A percentile compares a stretch with the other conserved stretches of the same genome.
Evolutionary conservation across 2,329 filamentous ascomycete genomes (phyloP).

Genomic region (Pseudogymnoascus sp.): DNA sequence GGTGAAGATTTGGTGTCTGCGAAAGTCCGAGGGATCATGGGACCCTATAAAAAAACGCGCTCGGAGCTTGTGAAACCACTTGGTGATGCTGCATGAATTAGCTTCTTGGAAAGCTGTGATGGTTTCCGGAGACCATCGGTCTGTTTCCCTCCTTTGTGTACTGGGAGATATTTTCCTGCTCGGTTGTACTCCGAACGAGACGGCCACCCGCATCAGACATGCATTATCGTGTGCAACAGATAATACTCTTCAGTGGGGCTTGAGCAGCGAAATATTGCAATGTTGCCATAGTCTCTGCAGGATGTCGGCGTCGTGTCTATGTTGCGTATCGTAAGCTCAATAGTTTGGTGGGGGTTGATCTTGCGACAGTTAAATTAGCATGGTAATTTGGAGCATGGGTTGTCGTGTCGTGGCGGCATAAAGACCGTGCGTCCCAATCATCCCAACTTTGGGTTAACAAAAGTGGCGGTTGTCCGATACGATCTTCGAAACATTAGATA

Average conservation of each 20-base stretch:
- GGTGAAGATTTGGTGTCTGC: background rate
- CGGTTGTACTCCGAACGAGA: background rate
- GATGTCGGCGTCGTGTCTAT: background rate
- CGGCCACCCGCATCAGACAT: background rate
- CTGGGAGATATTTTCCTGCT: background rate
- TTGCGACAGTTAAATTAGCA: background rate
- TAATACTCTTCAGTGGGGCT: background rate
- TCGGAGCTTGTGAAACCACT: background rate
- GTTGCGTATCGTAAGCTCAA: background rate
- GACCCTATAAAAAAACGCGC: background rate
- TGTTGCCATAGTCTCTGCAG: background rate
- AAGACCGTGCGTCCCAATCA: background rate
- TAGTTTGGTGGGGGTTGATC: background rate
- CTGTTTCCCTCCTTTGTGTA: background rate
- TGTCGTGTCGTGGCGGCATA: background rate
- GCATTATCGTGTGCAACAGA: background rate
- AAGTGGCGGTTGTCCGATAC: background rate
- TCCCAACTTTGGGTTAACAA: background rate
- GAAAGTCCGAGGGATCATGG: background rate
- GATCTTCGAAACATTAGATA: constrained; percentile 1
- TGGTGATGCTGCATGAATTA: background rate
- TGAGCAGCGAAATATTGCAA: background rate
- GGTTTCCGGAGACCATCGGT: background rate
- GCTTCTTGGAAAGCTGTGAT: background rate
- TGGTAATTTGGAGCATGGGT: background rate